Base-by-base conservation (phyloP, 495 filamentous ascomycete genomes). In the Lineolata rhizophorae region DNA sequence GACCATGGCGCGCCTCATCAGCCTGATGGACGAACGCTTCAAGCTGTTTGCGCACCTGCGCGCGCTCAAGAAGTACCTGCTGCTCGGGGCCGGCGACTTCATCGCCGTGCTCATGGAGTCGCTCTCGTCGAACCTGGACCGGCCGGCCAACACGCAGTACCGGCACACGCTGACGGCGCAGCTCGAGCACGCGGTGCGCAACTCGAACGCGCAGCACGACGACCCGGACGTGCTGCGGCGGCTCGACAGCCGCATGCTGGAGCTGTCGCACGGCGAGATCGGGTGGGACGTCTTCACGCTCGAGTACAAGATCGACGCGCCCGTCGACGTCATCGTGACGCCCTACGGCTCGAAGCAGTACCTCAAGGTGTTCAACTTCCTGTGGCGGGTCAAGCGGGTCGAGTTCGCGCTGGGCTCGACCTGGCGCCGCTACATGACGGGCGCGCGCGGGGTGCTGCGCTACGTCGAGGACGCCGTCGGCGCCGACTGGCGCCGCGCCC, bases 241-340 rank as follows among this genome's bases (percentile, higher is more conserved):
- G 12, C 66, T 99, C 5, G 90, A 99, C 54, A 83, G 87, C 10
- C 78, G 90, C 29, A 92, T 95, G 80, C 65, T 94, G 22, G 83
- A 94, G 50, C 66, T 93, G 30, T 80, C 74, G 31, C 83, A 92
- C 48, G 90, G 90, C 34, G 87, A 99, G 43, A 94, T 92, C 30
- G 90, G 90, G 37, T 99, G 90, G 90, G 90, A 99, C 50, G 91
- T 87, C 52, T 99, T 99, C 54, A 99, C 90, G 1, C 65, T 99
- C 18, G 90, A 99, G 49, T 99, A 99, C 57, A 93, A 92, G 52
- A 83, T 95, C 36, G 87, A 94, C 47, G 80, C 87, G 5, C 90
- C 90, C 0, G 80, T 95, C 16, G 90, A 99, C 46, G 87, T 95
- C 32, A 82, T 99, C 32, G 84, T 99, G 9, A 94, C 85, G 1